These are phyloP conservation scores for Pittosporum tobira DNA, from an alignment of 129 eudicot genomes.

Conservation along the genomic window DNA sequence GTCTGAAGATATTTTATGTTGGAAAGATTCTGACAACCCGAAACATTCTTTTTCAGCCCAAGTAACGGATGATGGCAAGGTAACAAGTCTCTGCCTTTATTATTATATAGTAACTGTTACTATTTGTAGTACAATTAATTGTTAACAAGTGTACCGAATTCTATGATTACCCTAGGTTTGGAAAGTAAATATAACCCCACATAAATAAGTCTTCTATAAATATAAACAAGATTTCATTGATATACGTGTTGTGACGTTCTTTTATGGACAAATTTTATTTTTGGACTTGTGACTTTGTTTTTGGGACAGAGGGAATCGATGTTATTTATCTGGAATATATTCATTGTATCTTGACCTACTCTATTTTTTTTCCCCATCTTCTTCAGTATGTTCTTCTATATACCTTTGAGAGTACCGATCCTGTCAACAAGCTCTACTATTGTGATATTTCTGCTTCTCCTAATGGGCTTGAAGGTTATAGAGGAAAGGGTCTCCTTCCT, in stretches of 20 bases:
- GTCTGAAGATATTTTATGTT: conserved; percentile 83
- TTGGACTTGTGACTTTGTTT: no score
- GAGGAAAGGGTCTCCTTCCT: conserved; percentile 44
- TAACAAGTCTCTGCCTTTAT: conserved; percentile 8
- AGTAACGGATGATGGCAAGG: conserved; percentile 96
- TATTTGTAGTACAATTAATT: no score
- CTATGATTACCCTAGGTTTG: no score
- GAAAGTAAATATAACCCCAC: no score
- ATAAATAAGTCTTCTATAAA: no score
- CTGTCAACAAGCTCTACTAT: conserved; percentile 65
- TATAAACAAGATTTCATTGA: no score
- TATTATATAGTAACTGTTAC: no score
- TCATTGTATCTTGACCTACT: neutral
- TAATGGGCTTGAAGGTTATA: conserved; percentile 50
- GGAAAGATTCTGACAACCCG: conserved; percentile 81
- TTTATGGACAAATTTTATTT: no score
- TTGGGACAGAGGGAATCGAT: neutral
- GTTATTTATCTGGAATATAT: neutral
- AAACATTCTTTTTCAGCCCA: conserved; percentile 45
- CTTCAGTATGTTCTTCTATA: conserved; percentile 66
- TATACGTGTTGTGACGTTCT: no score
- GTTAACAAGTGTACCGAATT: no score
- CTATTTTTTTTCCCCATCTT: conserved; percentile 1
- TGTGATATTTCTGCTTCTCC: conserved; percentile 58
- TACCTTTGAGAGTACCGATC: conserved; percentile 46